Conservation (phyloP, 2,329 filamentous ascomycete genomes). For the Cercospora zeae-maydis region DNA sequence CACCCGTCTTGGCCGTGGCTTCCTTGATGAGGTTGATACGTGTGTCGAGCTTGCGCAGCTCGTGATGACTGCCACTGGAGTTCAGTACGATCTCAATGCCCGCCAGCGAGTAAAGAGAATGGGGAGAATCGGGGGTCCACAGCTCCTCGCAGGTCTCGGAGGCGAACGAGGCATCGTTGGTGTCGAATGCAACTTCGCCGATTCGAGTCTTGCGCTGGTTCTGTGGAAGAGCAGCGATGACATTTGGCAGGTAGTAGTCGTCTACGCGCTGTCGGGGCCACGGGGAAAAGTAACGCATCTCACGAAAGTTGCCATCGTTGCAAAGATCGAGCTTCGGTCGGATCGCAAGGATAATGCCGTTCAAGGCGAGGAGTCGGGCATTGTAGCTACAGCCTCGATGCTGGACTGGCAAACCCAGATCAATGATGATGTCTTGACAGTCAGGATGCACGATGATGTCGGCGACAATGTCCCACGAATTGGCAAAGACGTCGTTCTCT, state of each 20-base stretch:
- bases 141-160: conserved; percentile 67
- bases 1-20: conserved; percentile 60
- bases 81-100: conserved; percentile 63
- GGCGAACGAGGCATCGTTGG: conserved; percentile 61
- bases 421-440: conserved; percentile 62
- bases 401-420: conserved; percentile 52
- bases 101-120: conserved; percentile 60
- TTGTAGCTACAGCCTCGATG: conserved; percentile 64
- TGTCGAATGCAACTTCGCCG: conserved; percentile 63
- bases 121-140: conserved; percentile 58
- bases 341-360: conserved; percentile 67
- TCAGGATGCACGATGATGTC: conserved; percentile 58
- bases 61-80: conserved; percentile 64
- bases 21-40: conserved; percentile 62
- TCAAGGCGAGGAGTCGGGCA: conserved; percentile 60
- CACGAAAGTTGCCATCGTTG: conserved; percentile 61
- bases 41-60: conserved; percentile 63
- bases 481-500: conserved; percentile 40
- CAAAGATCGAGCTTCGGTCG: conserved; percentile 69
- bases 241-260: conserved; percentile 60
- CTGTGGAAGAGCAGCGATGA: conserved; percentile 53
- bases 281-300: conserved; percentile 56
- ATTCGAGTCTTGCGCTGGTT: conserved; percentile 59
- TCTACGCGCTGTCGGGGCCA: conserved; percentile 61
- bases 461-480: conserved; percentile 58